phyloP scores from a whole-genome alignment of 495 filamentous ascomycete genomes.

The Aspergillus panamensis region DNA sequence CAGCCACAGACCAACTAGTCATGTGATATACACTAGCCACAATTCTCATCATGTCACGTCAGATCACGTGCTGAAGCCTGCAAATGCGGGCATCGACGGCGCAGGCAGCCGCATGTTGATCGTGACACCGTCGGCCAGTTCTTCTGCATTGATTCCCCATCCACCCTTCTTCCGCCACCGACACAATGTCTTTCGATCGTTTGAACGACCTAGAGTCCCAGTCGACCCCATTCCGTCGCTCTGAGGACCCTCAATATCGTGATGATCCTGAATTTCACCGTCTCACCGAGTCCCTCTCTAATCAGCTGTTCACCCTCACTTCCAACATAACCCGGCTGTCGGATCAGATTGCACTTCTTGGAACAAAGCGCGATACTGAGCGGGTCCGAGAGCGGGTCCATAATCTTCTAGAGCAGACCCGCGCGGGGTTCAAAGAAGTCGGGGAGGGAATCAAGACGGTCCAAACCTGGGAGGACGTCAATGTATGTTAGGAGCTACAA shows the following conservation, averaged over 20 bases:
- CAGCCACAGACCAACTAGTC: constrained; percentile 29
- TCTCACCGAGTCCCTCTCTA: constrained; percentile 74
- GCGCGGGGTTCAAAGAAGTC: constrained; percentile 82
- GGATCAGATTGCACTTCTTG: constrained; percentile 76
- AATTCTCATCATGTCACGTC: constrained; percentile 1
- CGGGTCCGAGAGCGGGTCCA: constrained; percentile 87
- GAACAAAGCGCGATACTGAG: constrained; percentile 87
- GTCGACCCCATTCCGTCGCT: constrained; percentile 60
- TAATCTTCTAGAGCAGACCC: constrained; percentile 77
- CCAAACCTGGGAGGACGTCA: constrained; percentile 85
- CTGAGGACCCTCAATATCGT: constrained; percentile 67
- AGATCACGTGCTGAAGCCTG: constrained; percentile 40
- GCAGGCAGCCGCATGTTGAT: constrained; percentile 15
- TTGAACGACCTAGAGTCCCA: constrained; percentile 80
- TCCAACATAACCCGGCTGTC: constrained; percentile 78
- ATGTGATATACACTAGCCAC: constrained; percentile 28
- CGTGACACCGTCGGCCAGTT: neutral
- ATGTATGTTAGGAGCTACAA: constrained; percentile 53
- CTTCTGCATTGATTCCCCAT: constrained; percentile 6
- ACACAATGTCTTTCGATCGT: constrained; percentile 85
- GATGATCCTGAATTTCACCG: constrained; percentile 92
- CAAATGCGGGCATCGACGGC: constrained; percentile 27
- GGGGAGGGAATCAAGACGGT: constrained; percentile 92
- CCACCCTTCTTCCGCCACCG: constrained; percentile 6
- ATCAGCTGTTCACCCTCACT: constrained; percentile 82